Percentiles rank a stretch among this genome's conserved stretches.
These are phyloP conservation scores for Cucurbitaria berberidis DNA, from an alignment of 2,329 filamentous ascomycete species.

Conservation along the genomic window DNA sequence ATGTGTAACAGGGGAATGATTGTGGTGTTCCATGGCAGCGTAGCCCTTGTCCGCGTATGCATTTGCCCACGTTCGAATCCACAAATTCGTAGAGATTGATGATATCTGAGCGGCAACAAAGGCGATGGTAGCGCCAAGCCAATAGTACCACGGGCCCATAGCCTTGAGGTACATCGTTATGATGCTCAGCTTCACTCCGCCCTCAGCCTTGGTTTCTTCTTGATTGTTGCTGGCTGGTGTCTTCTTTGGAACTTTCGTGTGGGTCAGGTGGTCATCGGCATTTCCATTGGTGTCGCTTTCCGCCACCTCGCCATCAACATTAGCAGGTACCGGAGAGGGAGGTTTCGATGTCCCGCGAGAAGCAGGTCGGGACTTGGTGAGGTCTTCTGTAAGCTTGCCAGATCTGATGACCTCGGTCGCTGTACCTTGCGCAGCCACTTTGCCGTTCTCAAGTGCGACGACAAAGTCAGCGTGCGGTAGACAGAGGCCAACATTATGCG, in stretches of 20 bases:
- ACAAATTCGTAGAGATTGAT: slow-evolving; percentile 86
- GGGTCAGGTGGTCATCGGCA: slow-evolving; percentile 53
- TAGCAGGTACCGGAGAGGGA: slow-evolving; percentile 79
- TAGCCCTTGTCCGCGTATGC: slow-evolving; percentile 69
- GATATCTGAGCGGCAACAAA: slow-evolving; percentile 85
- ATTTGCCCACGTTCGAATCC: slow-evolving; percentile 96
- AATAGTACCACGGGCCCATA: slow-evolving; percentile 99
- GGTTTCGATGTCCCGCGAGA: slow-evolving; percentile 75
- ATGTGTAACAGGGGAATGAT: slow-evolving; percentile 52
- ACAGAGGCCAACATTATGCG: slow-evolving; percentile 91
- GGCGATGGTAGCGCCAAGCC: slow-evolving; percentile 74
- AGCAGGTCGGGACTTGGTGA: slow-evolving; percentile 73
- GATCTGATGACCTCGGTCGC: slow-evolving; percentile 79
- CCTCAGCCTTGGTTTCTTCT: slow-evolving; percentile 77
- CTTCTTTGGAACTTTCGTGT: slow-evolving; percentile 45
- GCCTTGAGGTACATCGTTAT: slow-evolving; percentile 83
- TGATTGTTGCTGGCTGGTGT: slow-evolving; percentile 58
- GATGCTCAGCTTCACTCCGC: slow-evolving; percentile 86
- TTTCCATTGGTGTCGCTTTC: slow-evolving; percentile 56
- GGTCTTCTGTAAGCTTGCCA: slow-evolving; percentile 87
- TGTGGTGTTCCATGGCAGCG: slow-evolving; percentile 36
- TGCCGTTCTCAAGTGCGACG: slow-evolving; percentile 86
- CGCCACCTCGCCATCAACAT: slow-evolving; percentile 66
- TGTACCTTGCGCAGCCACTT: slow-evolving; percentile 76
- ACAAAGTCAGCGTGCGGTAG: slow-evolving; percentile 80